Percentiles rank a stretch among this genome's conserved stretches.
phyloP scores from a whole-genome alignment of 768 basidiomycete species.

The Polyporus arcularius region DNA sequence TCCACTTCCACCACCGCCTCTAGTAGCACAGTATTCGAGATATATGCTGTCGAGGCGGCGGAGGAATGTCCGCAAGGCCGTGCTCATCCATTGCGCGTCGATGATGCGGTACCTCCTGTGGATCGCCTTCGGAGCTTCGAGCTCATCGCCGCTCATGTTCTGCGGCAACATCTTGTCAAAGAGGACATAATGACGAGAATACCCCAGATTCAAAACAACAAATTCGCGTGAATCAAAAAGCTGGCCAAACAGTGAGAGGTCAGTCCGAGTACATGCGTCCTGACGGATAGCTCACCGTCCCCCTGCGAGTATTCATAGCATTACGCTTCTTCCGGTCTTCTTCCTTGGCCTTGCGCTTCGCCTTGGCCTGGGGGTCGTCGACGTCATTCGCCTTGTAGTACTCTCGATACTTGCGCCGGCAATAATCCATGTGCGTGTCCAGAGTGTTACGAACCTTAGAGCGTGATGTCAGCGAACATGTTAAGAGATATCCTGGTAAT shows the following conservation, averaged over 20 bases:
- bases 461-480: not conserved
- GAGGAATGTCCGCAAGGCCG: not conserved
- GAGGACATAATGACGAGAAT: not conserved
- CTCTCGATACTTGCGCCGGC: constrained; percentile 3
- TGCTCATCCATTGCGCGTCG: constrained; percentile 8
- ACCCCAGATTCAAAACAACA: not conserved
- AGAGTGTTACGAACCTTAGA: not conserved
- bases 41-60: constrained; percentile 4
- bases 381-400: not conserved
- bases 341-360: not conserved
- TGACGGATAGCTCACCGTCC: too few relatives aligned
- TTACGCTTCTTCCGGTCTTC: too few relatives aligned
- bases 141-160: constrained; percentile 14
- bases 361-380: not conserved
- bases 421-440: constrained; percentile 7
- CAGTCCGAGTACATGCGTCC: too few relatives aligned
- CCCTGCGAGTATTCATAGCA: too few relatives aligned
- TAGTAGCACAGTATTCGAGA: not conserved
- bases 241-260: not conserved
- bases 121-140: not conserved
- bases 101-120: constrained; percentile 2
- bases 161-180: not conserved
- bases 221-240: not conserved
- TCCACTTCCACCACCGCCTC: not conserved
- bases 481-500: too few relatives aligned